Evolutionary conservation across 495 filamentous ascomycete genomes (phyloP).

Genomic region (Talaromyces ruber): DNA sequence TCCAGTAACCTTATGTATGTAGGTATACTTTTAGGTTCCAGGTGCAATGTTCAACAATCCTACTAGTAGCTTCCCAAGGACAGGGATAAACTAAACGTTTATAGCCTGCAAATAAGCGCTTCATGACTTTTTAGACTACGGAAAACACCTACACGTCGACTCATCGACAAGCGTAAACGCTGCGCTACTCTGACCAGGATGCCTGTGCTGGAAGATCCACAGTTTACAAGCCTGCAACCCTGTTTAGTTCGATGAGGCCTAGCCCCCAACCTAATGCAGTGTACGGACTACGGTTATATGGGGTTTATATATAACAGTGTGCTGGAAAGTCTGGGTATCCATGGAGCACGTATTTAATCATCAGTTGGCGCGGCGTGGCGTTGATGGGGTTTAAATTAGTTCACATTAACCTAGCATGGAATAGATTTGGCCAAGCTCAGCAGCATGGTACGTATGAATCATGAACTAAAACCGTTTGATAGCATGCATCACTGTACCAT

Average conservation of each 20-base stretch:
- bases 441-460: background rate
- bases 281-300: background rate
- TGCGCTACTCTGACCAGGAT: background rate
- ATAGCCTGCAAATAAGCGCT: constrained; percentile 5
- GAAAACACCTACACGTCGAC: background rate
- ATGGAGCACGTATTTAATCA: background rate
- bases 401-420: background rate
- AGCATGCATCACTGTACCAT: background rate
- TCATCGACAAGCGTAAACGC: background rate
- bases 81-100: background rate
- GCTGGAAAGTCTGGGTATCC: background rate
- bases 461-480: background rate
- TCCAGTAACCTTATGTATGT: background rate
- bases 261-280: background rate
- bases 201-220: background rate
- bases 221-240: background rate
- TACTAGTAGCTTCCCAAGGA: background rate
- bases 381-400: background rate
- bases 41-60: background rate
- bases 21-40: background rate
- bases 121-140: background rate
- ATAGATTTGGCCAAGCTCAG: background rate
- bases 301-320: background rate
- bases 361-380: background rate
- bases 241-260: background rate